Percentiles rank a stretch among this genome's conserved stretches.
Conservation (phyloP, 257 asterid genomes). For the Petrea volubilis region DNA sequence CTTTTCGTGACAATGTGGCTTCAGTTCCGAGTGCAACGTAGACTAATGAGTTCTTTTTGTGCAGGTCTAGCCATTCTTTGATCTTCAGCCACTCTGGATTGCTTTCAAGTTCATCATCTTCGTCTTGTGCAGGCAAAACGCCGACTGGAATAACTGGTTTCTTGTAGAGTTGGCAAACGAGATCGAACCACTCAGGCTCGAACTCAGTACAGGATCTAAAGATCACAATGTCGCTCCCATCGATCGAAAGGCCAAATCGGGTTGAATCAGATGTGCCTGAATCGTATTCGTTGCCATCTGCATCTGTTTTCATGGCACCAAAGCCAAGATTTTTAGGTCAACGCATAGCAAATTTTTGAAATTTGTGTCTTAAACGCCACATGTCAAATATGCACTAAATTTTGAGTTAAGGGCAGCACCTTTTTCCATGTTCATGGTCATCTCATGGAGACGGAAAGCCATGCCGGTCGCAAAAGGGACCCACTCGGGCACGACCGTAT, state of each 20-base stretch:
- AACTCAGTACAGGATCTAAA: conserved; percentile 70
- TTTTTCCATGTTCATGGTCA: conserved; percentile 55
- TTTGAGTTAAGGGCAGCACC: conserved; percentile 20
- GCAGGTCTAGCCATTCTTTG: conserved; percentile 56
- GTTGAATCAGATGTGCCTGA: conserved; percentile 59
- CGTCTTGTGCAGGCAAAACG: conserved; percentile 47
- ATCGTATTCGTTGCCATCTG: conserved; percentile 60
- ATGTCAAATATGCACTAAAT: too few species aligned
- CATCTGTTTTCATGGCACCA: conserved; percentile 36
- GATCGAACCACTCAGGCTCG: conserved; percentile 74
- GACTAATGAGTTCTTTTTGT: conserved; percentile 40
- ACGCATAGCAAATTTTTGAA: neutral
- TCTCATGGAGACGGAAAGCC: conserved; percentile 61
- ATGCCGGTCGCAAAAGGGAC: conserved; percentile 53
- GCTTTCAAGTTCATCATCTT: conserved; percentile 17
- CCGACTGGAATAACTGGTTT: conserved; percentile 70
- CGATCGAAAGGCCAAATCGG: conserved; percentile 58
- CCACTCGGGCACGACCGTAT: conserved; percentile 68
- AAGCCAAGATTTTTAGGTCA: neutral
- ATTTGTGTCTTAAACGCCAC: neutral
- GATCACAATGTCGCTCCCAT: conserved; percentile 59
- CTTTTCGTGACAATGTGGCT: conserved; percentile 45
- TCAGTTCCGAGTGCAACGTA: conserved; percentile 92
- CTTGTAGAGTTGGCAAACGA: conserved; percentile 45
- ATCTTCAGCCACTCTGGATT: conserved; percentile 45